phyloP scores from a whole-genome alignment of 345 rosid species.

The Theobroma cacao region DNA sequence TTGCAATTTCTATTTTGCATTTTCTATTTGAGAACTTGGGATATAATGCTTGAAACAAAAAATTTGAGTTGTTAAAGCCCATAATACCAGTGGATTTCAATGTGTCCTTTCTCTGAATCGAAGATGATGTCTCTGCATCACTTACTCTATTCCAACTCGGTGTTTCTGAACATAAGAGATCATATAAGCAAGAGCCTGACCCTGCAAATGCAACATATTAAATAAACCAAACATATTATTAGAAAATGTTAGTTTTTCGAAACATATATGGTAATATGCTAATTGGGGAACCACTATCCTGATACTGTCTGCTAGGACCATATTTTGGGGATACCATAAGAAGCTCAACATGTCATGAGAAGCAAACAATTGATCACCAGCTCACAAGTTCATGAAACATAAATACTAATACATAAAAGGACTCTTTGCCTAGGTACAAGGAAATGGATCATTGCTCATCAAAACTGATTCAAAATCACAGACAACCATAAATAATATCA shows the following conservation, averaged over 20 bases:
- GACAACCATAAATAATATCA: not conserved
- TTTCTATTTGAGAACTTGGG: not conserved
- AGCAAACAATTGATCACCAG: not conserved
- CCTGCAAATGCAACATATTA: constrained; percentile 25
- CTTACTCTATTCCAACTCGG: constrained; percentile 26
- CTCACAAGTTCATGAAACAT: not conserved
- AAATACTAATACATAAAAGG: not conserved
- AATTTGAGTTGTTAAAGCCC: constrained; percentile 14
- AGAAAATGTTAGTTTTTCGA: not conserved
- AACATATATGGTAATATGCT: not conserved
- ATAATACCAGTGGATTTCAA: constrained; percentile 38
- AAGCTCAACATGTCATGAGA: not conserved
- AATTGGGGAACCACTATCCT: not conserved
- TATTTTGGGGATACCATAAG: not conserved
- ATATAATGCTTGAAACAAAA: not conserved
- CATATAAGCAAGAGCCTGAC: constrained; percentile 49
- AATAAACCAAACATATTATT: constrained; percentile 1
- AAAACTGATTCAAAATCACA: not conserved
- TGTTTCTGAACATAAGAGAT: constrained; percentile 50
- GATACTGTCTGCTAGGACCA: not conserved
- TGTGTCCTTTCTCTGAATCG: not conserved
- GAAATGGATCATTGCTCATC: not conserved
- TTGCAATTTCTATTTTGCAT: not conserved
- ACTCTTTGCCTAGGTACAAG: not conserved
- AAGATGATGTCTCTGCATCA: constrained; percentile 32